Evolutionary conservation across 345 rosid genomes (phyloP).

Genomic region (Zanthoxylum bungeanum): DNA sequence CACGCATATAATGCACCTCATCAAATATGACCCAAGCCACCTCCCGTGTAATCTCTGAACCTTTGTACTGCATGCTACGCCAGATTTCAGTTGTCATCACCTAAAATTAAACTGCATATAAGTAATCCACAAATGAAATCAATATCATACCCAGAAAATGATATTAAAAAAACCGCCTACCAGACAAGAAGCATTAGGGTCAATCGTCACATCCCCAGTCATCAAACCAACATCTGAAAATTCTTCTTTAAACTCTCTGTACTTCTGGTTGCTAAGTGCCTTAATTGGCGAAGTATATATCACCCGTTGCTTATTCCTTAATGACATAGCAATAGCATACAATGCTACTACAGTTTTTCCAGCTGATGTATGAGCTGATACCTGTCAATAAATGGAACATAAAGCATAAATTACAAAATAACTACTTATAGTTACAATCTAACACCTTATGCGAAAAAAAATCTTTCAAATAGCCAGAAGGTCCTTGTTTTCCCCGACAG

Average conservation of each 20-base stretch:
- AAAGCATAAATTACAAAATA: background rate
- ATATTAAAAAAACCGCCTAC: slow-evolving; percentile 31
- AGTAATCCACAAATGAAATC: slow-evolving; percentile 12
- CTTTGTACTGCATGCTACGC: slow-evolving; percentile 98
- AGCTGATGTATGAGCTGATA: slow-evolving; percentile 98
- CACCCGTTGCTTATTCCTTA: slow-evolving; percentile 82
- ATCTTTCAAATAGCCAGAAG: too few relatives aligned
- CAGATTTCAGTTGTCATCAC: slow-evolving; percentile 99
- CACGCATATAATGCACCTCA: slow-evolving; percentile 99
- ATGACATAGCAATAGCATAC: slow-evolving; percentile 95
- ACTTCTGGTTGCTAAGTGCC: slow-evolving; percentile 96
- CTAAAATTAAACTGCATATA: slow-evolving; percentile 42
- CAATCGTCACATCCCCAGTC: slow-evolving; percentile 98
- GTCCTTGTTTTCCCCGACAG: too few relatives aligned
- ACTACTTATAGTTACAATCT: background rate
- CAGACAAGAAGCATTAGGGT: slow-evolving; percentile 93
- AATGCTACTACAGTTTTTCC: slow-evolving; percentile 96
- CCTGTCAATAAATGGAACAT: slow-evolving; percentile 36
- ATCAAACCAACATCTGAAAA: slow-evolving; percentile 97
- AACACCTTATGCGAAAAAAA: background rate
- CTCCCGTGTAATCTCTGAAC: slow-evolving; percentile 88
- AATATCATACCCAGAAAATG: background rate
- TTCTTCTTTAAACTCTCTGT: slow-evolving; percentile 93
- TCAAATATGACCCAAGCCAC: slow-evolving; percentile 98
- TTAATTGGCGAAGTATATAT: slow-evolving; percentile 95